Evolutionary conservation across 495 filamentous ascomycete species (phyloP).

Genomic region (Penicillium taxi): DNA sequence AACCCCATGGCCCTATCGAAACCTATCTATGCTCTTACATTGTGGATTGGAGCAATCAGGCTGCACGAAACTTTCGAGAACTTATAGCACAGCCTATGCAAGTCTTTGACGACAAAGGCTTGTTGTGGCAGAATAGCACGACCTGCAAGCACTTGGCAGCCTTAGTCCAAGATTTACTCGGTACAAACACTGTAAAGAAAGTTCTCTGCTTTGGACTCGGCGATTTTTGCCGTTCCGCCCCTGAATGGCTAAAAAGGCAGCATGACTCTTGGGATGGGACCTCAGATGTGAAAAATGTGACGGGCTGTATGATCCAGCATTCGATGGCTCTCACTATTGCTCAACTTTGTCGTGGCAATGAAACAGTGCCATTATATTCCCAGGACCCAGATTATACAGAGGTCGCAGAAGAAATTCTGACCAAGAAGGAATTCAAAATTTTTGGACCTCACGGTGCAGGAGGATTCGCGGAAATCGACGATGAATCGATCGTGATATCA

Average conservation of each 20-base stretch:
- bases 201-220: constrained; percentile 34
- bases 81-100: constrained; percentile 24
- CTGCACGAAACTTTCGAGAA: constrained; percentile 24
- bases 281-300: constrained; percentile 22
- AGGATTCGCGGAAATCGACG: constrained; percentile 34
- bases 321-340: constrained; percentile 29
- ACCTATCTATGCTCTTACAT: constrained; percentile 32
- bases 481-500: constrained; percentile 27
- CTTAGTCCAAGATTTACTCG: constrained; percentile 21
- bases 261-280: constrained; percentile 22
- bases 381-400: constrained; percentile 30
- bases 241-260: constrained; percentile 24
- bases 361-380: constrained; percentile 17
- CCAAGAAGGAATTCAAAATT: constrained; percentile 28
- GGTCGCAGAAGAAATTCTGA: constrained; percentile 23
- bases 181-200: constrained; percentile 25
- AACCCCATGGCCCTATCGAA: constrained; percentile 21
- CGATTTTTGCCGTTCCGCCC: constrained; percentile 24
- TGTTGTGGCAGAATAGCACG: constrained; percentile 25
- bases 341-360: constrained; percentile 22
- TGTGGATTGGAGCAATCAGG: constrained; percentile 30
- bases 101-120: constrained; percentile 25
- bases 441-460: constrained; percentile 30
- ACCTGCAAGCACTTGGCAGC: constrained; percentile 20
- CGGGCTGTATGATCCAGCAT: constrained; percentile 24